Conservation (phyloP, 768 basidiomycete species). For the Rhodotorula graminis region DNA sequence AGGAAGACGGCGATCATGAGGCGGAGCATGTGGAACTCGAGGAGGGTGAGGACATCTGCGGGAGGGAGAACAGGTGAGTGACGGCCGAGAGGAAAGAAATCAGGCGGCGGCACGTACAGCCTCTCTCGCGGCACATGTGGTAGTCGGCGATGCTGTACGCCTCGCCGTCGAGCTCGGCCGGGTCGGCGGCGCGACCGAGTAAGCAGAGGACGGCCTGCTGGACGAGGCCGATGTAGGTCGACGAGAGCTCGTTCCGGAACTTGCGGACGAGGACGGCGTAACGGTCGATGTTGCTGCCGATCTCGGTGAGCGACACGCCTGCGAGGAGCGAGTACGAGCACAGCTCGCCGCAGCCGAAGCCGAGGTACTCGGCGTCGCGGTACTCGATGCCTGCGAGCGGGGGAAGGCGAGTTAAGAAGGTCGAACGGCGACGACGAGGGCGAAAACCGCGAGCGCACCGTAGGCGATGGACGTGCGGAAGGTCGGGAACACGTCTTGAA, state of each 20-base stretch:
- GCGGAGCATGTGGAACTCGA: slow-evolving; percentile 26
- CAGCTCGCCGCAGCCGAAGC: slow-evolving; percentile 26
- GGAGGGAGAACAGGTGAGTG: neutral
- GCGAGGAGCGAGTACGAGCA: slow-evolving; percentile 14
- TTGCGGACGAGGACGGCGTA: slow-evolving; percentile 35
- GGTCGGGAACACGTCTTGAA: slow-evolving; percentile 9
- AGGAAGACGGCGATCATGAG: slow-evolving; percentile 29
- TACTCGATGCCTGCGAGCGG: slow-evolving; percentile 8
- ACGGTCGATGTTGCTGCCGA: slow-evolving; percentile 27
- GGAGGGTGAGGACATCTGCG: slow-evolving; percentile 21
- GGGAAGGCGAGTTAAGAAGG: neutral
- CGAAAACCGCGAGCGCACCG: slow-evolving; percentile 3
- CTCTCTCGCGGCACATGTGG: slow-evolving; percentile 15
- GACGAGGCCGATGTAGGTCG: slow-evolving; percentile 30
- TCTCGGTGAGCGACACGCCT: slow-evolving; percentile 10
- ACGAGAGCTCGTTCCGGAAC: slow-evolving; percentile 31
- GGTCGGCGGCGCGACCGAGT: slow-evolving; percentile 2
- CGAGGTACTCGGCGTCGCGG: slow-evolving; percentile 33
- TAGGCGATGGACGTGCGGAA: slow-evolving; percentile 18
- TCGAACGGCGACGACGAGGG: neutral
- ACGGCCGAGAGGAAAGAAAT: no score
- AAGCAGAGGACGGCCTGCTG: slow-evolving; percentile 31
- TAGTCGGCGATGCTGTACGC: slow-evolving; percentile 26
- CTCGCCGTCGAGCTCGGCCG: slow-evolving; percentile 26
- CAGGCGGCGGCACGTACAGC: neutral